phyloP scores from a whole-genome alignment of 2,329 filamentous ascomycete genomes.

The Botrytis cinerea region DNA sequence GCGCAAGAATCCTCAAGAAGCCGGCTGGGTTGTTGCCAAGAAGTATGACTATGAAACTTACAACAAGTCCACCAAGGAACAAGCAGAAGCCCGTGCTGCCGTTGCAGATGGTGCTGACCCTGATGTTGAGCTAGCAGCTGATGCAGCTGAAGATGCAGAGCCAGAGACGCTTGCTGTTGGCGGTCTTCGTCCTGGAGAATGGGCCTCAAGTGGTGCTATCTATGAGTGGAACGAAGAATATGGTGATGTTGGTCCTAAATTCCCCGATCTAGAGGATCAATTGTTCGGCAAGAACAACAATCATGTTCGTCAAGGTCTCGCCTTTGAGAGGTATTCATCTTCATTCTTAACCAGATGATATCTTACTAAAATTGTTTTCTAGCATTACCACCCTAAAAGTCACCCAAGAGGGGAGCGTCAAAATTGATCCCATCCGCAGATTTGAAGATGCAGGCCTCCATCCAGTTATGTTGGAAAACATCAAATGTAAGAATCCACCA shows the following conservation, averaged over 20 bases:
- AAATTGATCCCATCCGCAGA: constrained; percentile 52
- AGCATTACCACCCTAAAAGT: constrained; percentile 60
- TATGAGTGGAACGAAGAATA: constrained; percentile 87
- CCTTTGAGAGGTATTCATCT: constrained; percentile 59
- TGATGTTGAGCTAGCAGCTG: neutral
- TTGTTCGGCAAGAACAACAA: constrained; percentile 64
- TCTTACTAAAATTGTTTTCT: constrained; percentile 31
- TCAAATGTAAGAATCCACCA: constrained; percentile 48
- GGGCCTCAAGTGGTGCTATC: constrained; percentile 43
- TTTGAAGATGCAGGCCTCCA: constrained; percentile 84
- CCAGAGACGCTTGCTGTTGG: constrained; percentile 30
- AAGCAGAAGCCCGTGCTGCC: constrained; percentile 29
- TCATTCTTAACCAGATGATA: constrained; percentile 2
- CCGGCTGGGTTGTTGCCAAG: constrained; percentile 39
- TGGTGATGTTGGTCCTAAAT: constrained; percentile 78
- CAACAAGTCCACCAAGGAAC: constrained; percentile 38
- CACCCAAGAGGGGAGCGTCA: constrained; percentile 56
- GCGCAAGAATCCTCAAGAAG: constrained; percentile 37
- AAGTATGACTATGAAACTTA: constrained; percentile 40
- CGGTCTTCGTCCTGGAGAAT: constrained; percentile 34
- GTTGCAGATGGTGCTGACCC: constrained; percentile 15
- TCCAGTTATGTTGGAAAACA: constrained; percentile 77
- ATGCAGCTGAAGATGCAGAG: constrained; percentile 11
- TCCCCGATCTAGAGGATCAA: constrained; percentile 68
- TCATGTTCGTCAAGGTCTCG: constrained; percentile 56